Conservation (phyloP, 2,329 filamentous ascomycete genomes). For the Fusarium ambrosium region DNA sequence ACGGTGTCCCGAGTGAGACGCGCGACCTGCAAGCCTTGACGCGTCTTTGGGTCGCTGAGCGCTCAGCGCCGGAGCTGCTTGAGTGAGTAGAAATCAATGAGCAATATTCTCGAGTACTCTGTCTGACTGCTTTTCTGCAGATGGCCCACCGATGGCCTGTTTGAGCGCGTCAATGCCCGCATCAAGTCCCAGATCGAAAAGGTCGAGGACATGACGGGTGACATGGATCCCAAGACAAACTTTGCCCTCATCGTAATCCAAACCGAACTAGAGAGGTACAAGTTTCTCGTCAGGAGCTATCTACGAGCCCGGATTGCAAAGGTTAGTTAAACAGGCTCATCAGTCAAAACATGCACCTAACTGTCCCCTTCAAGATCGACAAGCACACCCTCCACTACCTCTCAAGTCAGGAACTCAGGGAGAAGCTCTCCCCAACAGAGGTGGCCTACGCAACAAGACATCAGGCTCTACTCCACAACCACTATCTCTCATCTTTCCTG, state of each 20-base stretch:
- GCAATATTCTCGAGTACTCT: neutral
- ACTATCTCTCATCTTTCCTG: slow-evolving; percentile 90
- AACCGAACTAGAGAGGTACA: slow-evolving; percentile 94
- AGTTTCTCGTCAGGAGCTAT: slow-evolving; percentile 88
- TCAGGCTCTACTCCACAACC: slow-evolving; percentile 84
- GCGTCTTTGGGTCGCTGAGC: slow-evolving; percentile 92
- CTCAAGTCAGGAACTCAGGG: slow-evolving; percentile 65
- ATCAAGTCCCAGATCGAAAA: slow-evolving; percentile 78
- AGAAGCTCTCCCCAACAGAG: slow-evolving; percentile 82
- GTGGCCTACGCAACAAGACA: slow-evolving; percentile 86
- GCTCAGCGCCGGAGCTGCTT: slow-evolving; percentile 89
- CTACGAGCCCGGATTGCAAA: slow-evolving; percentile 90
- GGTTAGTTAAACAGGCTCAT: slow-evolving; percentile 59
- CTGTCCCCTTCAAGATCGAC: slow-evolving; percentile 72
- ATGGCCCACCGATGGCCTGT: slow-evolving; percentile 78
- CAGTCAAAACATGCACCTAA: neutral
- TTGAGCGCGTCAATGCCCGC: slow-evolving; percentile 84
- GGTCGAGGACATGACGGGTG: slow-evolving; percentile 82
- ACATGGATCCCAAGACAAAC: slow-evolving; percentile 91
- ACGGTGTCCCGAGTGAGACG: slow-evolving; percentile 69
- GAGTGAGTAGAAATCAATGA: slow-evolving; percentile 63
- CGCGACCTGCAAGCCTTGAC: slow-evolving; percentile 90
- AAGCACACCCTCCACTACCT: slow-evolving; percentile 81
- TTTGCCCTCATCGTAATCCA: slow-evolving; percentile 95
- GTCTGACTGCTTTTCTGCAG: slow-evolving; percentile 50